Conservation (phyloP, 768 basidiomycete species). For the Dentipellis fragilis region DNA sequence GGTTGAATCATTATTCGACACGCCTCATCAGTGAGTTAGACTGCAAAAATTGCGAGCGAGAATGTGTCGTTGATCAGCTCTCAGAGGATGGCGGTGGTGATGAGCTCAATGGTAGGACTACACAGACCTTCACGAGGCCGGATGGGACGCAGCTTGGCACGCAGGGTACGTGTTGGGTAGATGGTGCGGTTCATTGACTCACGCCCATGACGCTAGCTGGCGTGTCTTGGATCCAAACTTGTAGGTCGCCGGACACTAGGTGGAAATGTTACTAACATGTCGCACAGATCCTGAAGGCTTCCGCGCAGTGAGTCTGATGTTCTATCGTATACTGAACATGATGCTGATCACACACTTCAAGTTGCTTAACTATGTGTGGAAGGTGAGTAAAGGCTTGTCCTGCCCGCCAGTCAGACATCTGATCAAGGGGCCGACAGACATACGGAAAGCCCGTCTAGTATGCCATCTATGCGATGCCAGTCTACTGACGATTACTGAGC, state of each 20-base stretch:
- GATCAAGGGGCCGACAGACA: slow-evolving; percentile 14
- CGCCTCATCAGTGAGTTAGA: slow-evolving; percentile 42
- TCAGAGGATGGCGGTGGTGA: slow-evolving; percentile 49
- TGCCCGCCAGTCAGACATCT: neutral
- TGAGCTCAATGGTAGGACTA: slow-evolving; percentile 53
- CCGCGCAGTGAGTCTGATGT: slow-evolving; percentile 19
- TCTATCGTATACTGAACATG: neutral
- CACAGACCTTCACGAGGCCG: slow-evolving; percentile 51
- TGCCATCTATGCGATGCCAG: slow-evolving; percentile 1
- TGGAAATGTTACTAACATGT: neutral
- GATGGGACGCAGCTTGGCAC: slow-evolving; percentile 57
- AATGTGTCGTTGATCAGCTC: neutral
- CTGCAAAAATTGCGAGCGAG: neutral
- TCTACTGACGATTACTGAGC: neutral
- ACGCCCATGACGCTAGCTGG: slow-evolving; percentile 17
- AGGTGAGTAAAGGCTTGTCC: slow-evolving; percentile 17
- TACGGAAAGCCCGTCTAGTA: slow-evolving; percentile 29
- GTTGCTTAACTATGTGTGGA: slow-evolving; percentile 31
- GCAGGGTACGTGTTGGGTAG: slow-evolving; percentile 32
- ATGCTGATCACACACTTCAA: neutral
- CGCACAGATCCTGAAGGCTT: slow-evolving; percentile 25
- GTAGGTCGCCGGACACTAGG: slow-evolving; percentile 13
- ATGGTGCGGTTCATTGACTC: neutral
- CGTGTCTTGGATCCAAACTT: slow-evolving; percentile 26
- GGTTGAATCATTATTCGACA: slow-evolving; percentile 66